Evolutionary conservation across 768 basidiomycete species (phyloP).

Genomic region (Hydnum rufescens): DNA sequence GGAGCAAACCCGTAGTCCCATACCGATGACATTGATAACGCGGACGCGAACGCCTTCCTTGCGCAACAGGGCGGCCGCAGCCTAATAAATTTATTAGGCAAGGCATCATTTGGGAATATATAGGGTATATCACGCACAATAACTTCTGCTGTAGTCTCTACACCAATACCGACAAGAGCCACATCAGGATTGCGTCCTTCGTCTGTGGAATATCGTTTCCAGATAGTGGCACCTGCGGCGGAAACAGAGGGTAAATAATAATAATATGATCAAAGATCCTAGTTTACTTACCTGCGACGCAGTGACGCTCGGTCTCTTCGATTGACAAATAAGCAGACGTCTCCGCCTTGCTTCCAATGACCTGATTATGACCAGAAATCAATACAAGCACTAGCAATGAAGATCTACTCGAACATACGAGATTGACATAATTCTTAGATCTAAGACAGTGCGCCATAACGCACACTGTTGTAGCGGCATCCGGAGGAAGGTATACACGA

Average conservation of each 20-base stretch:
- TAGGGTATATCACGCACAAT: conserved; percentile 20
- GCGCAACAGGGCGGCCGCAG: conserved; percentile 62
- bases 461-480: conserved; percentile 70
- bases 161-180: conserved; percentile 75
- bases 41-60: conserved; percentile 53
- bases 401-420: conserved; percentile 17
- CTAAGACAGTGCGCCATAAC: conserved; percentile 69
- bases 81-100: conserved; percentile 13
- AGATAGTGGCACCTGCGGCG: conserved; percentile 47
- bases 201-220: conserved; percentile 65
- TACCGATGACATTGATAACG: conserved; percentile 61
- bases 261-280: not conserved
- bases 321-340: conserved; percentile 58
- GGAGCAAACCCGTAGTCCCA: not conserved
- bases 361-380: conserved; percentile 14
- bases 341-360: conserved; percentile 78
- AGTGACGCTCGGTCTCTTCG: conserved; percentile 42
- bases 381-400: not conserved
- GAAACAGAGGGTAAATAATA: not conserved
- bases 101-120: not conserved
- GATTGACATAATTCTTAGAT: conserved; percentile 69
- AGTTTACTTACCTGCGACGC: conserved; percentile 21
- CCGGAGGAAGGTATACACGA: conserved; percentile 74
- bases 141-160: conserved; percentile 77
- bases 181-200: conserved; percentile 54